Evolutionary conservation across 768 basidiomycete genomes (phyloP).

Genomic region (Mycena chlorophos): DNA sequence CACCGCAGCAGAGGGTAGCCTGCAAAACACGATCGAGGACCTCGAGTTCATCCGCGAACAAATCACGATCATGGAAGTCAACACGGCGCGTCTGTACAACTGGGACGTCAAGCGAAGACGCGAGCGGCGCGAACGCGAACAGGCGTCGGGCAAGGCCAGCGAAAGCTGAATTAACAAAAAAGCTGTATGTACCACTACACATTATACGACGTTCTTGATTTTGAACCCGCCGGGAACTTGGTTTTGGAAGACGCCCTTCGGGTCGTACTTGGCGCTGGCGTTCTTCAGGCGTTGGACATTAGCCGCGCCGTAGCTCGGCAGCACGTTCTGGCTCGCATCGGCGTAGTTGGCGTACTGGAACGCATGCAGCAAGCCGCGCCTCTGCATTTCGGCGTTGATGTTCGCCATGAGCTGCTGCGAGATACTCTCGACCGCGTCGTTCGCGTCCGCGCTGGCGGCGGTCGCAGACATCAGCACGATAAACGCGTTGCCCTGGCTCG

Average conservation of each 20-base stretch:
- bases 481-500: neutral
- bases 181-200: too few relatives aligned
- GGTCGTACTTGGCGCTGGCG: slow-evolving; percentile 2
- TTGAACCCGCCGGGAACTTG: slow-evolving; percentile 8
- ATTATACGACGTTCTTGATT: too few relatives aligned
- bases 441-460: neutral
- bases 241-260: slow-evolving; percentile 3
- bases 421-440: neutral
- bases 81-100: slow-evolving; percentile 94
- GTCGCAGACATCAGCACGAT: neutral
- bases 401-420: neutral
- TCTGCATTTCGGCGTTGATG: neutral
- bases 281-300: neutral
- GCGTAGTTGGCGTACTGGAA: slow-evolving; percentile 8
- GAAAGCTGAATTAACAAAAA: neutral
- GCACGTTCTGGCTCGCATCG: neutral
- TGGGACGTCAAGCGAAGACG: slow-evolving; percentile 89
- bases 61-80: slow-evolving; percentile 93
- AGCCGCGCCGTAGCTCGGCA: neutral
- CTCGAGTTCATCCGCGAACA: slow-evolving; percentile 93
- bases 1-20: slow-evolving; percentile 59
- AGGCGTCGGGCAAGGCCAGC: slow-evolving; percentile 16
- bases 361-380: neutral
- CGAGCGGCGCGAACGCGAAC: slow-evolving; percentile 50
- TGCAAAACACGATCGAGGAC: slow-evolving; percentile 78